Base-by-base conservation (phyloP, 2,329 filamentous ascomycete species). In the Trichoderma breve region DNA sequence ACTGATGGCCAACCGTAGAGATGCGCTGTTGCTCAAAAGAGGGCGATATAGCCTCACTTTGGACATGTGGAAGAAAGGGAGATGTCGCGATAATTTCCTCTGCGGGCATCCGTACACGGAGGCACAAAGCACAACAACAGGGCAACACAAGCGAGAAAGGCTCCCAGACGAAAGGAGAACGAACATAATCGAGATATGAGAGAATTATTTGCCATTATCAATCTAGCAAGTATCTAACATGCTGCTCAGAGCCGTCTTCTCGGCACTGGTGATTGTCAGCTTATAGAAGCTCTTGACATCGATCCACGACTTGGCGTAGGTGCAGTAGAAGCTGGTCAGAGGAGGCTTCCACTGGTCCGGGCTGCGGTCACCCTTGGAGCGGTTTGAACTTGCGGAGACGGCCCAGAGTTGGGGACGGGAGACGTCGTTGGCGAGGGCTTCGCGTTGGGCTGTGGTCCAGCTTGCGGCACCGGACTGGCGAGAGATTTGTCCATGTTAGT, bases 261-360 rank as follows among this genome's bases (percentile, higher is more conserved):
- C 93, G 0, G 88, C 89, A 61, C 84, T 84, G 1, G 91, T 95
- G 73, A 96, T 84, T 18, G 87, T 91, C 75, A 97, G 81, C 1
- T 79, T 80, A 79, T 92, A 96, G 76, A 89, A 88, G 76, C 85
- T 88, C 88, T 96, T 97, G 75, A 97, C 93, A 77, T 89, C 87
- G 53, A 95, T 86, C 91, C 91, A 97, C 78, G 90, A 89, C 79
- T 88, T 86, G 15, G 93, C 91, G 78, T 97, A 96, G 32, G 88
- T 91, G 87, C 93, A 96, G 80, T 93, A 88, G 82, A 93, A 95
- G 74, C 82, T 86, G 80, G 84, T 76, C 73, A 93, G 82, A 0
- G 90, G 86, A 14, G 92, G 93, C 83, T 93, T 91, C 93, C 93
- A 97, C 12, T 82, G 80, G 77, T 95, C 93, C 0, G 93, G 92